phyloP scores from a whole-genome alignment of 148 eudicot genomes.

The Chenopodium suecicum region DNA sequence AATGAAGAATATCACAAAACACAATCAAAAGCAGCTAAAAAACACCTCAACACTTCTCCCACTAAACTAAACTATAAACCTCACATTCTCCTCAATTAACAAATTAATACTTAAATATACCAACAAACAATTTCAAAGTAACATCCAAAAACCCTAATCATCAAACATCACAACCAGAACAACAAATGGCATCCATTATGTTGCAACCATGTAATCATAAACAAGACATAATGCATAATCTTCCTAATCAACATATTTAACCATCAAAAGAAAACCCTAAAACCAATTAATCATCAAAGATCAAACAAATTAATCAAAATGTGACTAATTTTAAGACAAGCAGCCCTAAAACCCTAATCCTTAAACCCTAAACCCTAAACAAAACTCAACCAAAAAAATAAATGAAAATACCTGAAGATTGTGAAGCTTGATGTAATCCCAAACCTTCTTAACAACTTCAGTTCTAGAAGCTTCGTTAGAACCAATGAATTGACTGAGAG shows the following conservation, averaged over 20 bases:
- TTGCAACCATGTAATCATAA: background rate
- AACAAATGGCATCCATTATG: no score
- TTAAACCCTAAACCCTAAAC: background rate
- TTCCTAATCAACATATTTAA: background rate
- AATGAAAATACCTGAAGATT: conserved; percentile 46
- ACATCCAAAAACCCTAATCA: background rate
- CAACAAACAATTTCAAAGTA: background rate
- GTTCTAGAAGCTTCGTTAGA: conserved; percentile 43
- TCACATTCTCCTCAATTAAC: background rate
- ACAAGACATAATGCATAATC: background rate
- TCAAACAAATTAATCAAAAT: background rate
- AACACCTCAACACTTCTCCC: background rate
- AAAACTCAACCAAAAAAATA: background rate
- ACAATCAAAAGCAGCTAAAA: background rate
- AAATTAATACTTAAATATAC: background rate
- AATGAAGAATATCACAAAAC: background rate
- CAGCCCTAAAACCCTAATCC: conserved; percentile 15
- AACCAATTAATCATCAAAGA: background rate
- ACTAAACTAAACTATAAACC: background rate
- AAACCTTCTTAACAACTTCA: conserved; percentile 49
- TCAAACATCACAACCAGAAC: no score
- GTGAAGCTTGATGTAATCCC: conserved; percentile 51
- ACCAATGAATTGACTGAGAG: conserved; percentile 46
- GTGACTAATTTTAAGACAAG: background rate
- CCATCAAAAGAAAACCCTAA: no score